Percentiles rank a stretch among this genome's conserved stretches.
These are phyloP conservation scores for Deuterostichococcus epilithicus DNA, from an alignment of 139 green algal genomes.

Conservation along the genomic window DNA sequence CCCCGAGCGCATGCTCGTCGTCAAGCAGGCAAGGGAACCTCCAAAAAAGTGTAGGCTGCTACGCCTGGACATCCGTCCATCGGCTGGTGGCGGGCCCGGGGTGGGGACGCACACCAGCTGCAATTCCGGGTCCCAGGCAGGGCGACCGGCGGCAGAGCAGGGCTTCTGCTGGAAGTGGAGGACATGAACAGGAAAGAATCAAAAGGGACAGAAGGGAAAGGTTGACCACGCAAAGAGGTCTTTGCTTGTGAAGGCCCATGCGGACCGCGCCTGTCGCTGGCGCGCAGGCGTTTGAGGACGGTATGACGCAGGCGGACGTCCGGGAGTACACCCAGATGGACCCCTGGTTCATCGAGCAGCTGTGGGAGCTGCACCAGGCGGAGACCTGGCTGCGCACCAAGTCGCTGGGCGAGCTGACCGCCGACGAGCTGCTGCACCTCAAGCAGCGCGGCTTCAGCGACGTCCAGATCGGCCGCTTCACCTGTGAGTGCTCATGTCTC, in stretches of 20 bases:
- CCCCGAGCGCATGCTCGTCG: conserved; percentile 79
- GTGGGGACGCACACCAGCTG: too few species aligned
- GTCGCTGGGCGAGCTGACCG: conserved; percentile 63
- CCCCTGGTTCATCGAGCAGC: conserved; percentile 92
- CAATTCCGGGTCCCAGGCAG: too few species aligned
- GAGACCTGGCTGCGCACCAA: conserved; percentile 78
- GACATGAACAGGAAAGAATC: too few species aligned
- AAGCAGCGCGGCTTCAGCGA: conserved; percentile 91
- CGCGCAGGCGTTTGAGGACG: conserved; percentile 67
- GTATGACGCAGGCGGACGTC: conserved; percentile 71
- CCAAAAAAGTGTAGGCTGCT: too few species aligned
- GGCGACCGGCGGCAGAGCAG: too few species aligned
- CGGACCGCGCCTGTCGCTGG: background rate
- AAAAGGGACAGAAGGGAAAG: too few species aligned
- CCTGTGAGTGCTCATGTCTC: conserved; percentile 23
- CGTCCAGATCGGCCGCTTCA: conserved; percentile 72
- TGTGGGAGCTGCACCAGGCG: conserved; percentile 47
- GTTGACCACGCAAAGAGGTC: too few species aligned
- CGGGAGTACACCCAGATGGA: conserved; percentile 93
- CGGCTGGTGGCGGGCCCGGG: too few species aligned
- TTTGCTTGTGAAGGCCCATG: too few species aligned
- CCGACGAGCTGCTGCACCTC: conserved; percentile 72
- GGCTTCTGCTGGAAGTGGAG: too few species aligned
- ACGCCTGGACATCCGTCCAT: too few species aligned
- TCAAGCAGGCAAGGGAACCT: conserved; percentile 66